These are phyloP conservation scores for grape (Vitis vinifera) DNA, from an alignment of 164 flowering plant species.

Conservation along the genomic window ASM3070453v1 NC_081818.1:22672501-22673000, in stretches of 20 bases:
- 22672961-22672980: too few species aligned
- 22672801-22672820: not conserved
- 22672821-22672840: not conserved
- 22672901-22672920: conserved; percentile 3
- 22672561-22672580: too few species aligned
- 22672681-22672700: not conserved
- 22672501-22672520: too few species aligned
- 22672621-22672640: too few species aligned
- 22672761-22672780: not conserved
- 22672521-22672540: too few species aligned
- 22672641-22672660: too few species aligned
- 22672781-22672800: conserved; percentile 1
- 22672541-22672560: too few species aligned
- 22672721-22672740: not conserved
- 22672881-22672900: not conserved
- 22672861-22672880: not conserved
- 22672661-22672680: not conserved
- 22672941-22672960: conserved; percentile 1
- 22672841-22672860: not conserved
- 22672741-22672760: conserved; percentile 4
- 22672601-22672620: too few species aligned
- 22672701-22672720: not conserved
- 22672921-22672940: conserved; percentile 1
- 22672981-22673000: too few species aligned
- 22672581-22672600: too few species aligned